Evolutionary conservation across 495 filamentous ascomycete species (phyloP), one percentile per base, ranked within the genome.

Genomic region (Eremomyces bilateralis): DNA sequence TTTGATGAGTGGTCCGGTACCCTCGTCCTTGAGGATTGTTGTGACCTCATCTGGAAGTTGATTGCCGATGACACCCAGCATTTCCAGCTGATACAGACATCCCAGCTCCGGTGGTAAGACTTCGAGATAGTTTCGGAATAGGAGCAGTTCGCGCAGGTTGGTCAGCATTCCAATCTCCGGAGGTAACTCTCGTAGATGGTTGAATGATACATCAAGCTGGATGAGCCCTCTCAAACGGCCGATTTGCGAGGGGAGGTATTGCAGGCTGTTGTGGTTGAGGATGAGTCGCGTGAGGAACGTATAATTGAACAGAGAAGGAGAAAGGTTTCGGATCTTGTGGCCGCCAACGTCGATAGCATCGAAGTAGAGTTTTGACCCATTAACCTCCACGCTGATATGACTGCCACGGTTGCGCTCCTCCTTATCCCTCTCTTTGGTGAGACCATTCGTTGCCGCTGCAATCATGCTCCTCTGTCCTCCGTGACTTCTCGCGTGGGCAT

Each of bases 91-190:
- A 49, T 83, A 79, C 12, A 99, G 62, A 28, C 79, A 79, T 2
- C 88, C 88, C 39, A 99, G 57, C 51, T 94, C 84, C 44, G 62
- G 72, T 4, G 88, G 90, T 15, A 99, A 63, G 4, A 64, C 70
- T 34, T 65, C 68, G 35, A 99, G 72, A 30, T 75, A 61, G 52
- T 99, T 99, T 52, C 94, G 80, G 49, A 91, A 93, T 2, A 92
- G 58, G 15, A 77, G 57, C 1, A 99, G 63, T 27, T 68, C 66
- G 48, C 73, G 74, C 33, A 99, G 59, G 41, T 77, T 80, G 27
- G 80, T 80, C 39, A 93, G 76, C 83, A 95, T 95, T 42, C 88
- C 90, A 34, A 95, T 69, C 62, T 99, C 85, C 13, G 78, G 70
- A 4, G 88, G 88, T 4, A 99, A 61, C 46, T 78, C 73, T 4